These are phyloP conservation scores for Colletotrichum camelliae DNA, from an alignment of 2,329 filamentous ascomycete species.

Conservation along the genomic window DNA sequence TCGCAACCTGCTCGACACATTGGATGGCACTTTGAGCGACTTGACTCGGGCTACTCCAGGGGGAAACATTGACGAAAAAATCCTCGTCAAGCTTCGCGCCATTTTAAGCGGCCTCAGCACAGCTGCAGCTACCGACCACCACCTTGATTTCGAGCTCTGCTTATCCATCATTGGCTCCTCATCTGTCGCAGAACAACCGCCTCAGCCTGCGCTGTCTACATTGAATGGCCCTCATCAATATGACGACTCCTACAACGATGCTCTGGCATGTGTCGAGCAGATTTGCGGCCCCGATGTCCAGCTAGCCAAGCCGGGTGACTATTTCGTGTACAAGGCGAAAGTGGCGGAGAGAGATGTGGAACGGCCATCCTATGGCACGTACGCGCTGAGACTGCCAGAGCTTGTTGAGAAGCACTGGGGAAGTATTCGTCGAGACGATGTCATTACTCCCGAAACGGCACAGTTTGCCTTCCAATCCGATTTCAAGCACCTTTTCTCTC, in stretches of 20 bases:
- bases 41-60: not conserved
- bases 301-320: not conserved
- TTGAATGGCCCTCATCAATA: not conserved
- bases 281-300: not conserved
- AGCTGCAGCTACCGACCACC: not conserved
- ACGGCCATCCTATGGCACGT: not conserved
- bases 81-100: not conserved
- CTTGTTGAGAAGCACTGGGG: slow-evolving; percentile 33
- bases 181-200: not conserved
- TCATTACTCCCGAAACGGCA: rapidly evolving
- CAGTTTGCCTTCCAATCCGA: slow-evolving; percentile 21
- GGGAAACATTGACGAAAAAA: not conserved
- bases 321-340: not conserved
- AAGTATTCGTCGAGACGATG: not conserved
- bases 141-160: not conserved
- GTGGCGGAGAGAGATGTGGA: not conserved
- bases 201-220: not conserved
- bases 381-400: slow-evolving; percentile 25
- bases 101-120: not conserved
- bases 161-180: not conserved
- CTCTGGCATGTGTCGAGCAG: not conserved
- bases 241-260: not conserved
- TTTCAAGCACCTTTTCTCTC: slow-evolving; percentile 33
- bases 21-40: not conserved
- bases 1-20: not conserved